Percentiles rank a stretch among this genome's conserved stretches.
Evolutionary conservation across 306 rosid genomes (phyloP).

Genomic region (Notholithocarpus densiflorus): DNA sequence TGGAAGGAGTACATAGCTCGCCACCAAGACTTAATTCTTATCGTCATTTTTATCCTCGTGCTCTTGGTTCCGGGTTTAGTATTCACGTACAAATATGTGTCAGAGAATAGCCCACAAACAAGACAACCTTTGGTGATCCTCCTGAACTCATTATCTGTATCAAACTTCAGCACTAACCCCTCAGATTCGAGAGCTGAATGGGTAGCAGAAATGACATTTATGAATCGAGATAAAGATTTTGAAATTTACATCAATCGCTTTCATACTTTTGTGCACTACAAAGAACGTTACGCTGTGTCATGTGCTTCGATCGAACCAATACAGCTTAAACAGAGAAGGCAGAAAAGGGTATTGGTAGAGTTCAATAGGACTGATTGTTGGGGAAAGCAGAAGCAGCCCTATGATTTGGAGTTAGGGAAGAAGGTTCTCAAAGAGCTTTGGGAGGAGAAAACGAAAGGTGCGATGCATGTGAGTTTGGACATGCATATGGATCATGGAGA

Average conservation of each 20-base stretch:
- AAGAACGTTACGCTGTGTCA: not conserved
- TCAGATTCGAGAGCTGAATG: not conserved
- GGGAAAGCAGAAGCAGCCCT: not conserved
- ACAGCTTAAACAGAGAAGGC: not conserved
- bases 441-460: not conserved
- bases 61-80: not conserved
- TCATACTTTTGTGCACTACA: not conserved
- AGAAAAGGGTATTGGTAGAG: not conserved
- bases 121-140: not conserved
- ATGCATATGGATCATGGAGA: not conserved
- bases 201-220: not conserved
- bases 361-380: not conserved
- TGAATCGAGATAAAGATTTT: not conserved
- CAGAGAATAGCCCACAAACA: not conserved
- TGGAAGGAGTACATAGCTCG: too few species aligned
- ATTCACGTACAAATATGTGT: not conserved
- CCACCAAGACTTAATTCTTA: not conserved
- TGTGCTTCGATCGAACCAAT: not conserved
- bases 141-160: not conserved
- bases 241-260: not conserved
- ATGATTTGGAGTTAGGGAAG: not conserved
- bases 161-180: not conserved
- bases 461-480: not conserved
- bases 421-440: not conserved
- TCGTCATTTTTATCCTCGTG: not conserved